Evolutionary conservation across 2,329 filamentous ascomycete genomes (phyloP).

Genomic region (Aspergillus puulaauensis): DNA sequence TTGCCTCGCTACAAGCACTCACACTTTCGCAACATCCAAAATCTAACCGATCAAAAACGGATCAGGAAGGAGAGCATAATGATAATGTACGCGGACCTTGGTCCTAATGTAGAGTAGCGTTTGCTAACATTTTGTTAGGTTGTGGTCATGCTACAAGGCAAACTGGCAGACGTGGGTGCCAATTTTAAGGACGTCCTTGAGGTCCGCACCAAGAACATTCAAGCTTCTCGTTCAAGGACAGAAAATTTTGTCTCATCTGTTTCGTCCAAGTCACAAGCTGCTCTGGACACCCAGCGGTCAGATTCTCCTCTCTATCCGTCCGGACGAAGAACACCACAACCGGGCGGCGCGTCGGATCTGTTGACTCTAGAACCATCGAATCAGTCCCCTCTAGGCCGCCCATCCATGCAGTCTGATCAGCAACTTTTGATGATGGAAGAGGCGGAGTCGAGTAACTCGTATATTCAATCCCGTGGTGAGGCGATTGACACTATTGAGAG

Average conservation of each 20-base stretch:
- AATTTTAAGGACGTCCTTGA: conserved; percentile 98
- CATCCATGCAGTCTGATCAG: conserved; percentile 69
- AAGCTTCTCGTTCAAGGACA: conserved; percentile 84
- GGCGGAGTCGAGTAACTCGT: conserved; percentile 78
- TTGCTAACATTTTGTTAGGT: conserved; percentile 45
- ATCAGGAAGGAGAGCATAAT: conserved; percentile 93
- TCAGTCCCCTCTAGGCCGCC: conserved; percentile 47
- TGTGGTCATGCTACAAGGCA: conserved; percentile 84
- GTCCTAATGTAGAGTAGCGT: neutral
- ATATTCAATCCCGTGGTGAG: conserved; percentile 90
- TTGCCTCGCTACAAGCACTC: conserved; percentile 75
- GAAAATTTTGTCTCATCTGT: conserved; percentile 96
- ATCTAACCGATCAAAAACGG: conserved; percentile 46
- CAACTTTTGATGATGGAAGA: conserved; percentile 93
- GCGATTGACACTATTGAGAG: conserved; percentile 96
- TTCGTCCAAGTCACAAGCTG: conserved; percentile 68
- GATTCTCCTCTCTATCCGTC: conserved; percentile 86
- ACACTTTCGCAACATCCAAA: conserved; percentile 74
- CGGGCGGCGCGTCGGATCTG: conserved; percentile 61
- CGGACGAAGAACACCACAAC: conserved; percentile 63
- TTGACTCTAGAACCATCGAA: conserved; percentile 74
- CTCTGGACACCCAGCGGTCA: conserved; percentile 66
- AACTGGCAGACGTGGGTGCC: conserved; percentile 85
- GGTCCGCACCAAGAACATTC: conserved; percentile 95
- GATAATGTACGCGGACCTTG: conserved; percentile 65